Evolutionary conservation across 2,329 filamentous ascomycete genomes (phyloP), one percentile per base, ranked within the genome.

Genomic region (Pseudogymnoascus sp.): DNA sequence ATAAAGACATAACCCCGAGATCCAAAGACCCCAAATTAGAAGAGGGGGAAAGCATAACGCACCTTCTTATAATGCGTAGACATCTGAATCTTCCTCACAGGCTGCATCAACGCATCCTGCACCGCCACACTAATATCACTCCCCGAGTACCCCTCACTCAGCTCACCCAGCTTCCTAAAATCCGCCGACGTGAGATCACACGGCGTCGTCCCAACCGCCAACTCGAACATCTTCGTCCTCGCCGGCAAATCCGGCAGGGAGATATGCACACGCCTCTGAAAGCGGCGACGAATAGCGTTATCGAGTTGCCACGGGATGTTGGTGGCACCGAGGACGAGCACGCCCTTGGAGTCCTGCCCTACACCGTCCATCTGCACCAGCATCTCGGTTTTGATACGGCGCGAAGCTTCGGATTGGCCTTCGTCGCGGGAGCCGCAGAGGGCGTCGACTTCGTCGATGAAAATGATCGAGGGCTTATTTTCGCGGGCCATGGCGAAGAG

Each of bases 261-360:
- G 75, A 99, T 99, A 76, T 99, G 94, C 29, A 99, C 92, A 77
- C 94, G 84, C 69, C 94, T 84, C 76, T 99, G 95, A 80, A 99
- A 99, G 72, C 94, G 91, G 75, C 94, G 85, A 68, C 94, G 88
- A 70, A 99, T 99, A 69, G 94, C 94, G 9, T 91, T 90, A 74
- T 99, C 94, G 58, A 99, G 83, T 80, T 99, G 93, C 94, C 94
- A 99, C 15, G 94, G 94, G 65, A 99, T 97, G 74, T 99, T 99
- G 62, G 94, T 99, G 61, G 94, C 94, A 64, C 94, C 94, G 3
- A 99, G 84, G 41, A 99, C 95, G 25, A 99, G 80, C 7, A 99
- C 93, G 17, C 93, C 94, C 70, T 89, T 92, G 65, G 89, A 93
- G 76, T 99, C 94, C 66, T 95, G 93, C 66, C 94, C 95, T 8